phyloP scores from a whole-genome alignment of 805 yeast species.

The Candida bentonensis region DNA sequence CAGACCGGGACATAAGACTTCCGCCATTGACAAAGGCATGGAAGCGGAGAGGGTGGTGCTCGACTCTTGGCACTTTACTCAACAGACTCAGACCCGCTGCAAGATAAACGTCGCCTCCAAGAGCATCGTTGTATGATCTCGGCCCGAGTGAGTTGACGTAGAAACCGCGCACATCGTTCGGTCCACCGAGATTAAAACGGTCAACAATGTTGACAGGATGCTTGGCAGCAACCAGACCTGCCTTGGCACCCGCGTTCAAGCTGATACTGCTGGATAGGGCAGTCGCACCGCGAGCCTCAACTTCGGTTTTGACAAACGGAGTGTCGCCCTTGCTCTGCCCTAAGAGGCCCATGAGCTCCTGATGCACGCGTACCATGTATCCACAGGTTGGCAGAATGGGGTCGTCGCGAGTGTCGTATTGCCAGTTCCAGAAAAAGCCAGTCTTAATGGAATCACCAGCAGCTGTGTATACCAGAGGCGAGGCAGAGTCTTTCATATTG shows the following conservation, averaged over 20 bases:
- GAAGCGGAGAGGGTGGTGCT: conserved; percentile 37
- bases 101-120: conserved; percentile 55
- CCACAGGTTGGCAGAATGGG: conserved; percentile 37
- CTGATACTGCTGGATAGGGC: neutral
- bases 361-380: conserved; percentile 23
- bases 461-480: conserved; percentile 39
- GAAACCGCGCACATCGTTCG: conserved; percentile 58
- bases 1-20: neutral
- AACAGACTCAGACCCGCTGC: conserved; percentile 47
- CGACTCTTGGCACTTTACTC: conserved; percentile 42
- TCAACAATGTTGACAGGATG: conserved; percentile 39
- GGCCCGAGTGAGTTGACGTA: conserved; percentile 55
- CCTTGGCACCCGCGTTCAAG: neutral
- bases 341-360: conserved; percentile 32
- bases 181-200: conserved; percentile 74
- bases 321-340: conserved; percentile 13
- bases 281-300: conserved; percentile 20
- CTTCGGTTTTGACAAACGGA: conserved; percentile 20
- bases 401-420: conserved; percentile 30
- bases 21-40: conserved; percentile 61
- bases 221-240: conserved; percentile 1
- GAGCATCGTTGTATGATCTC: conserved; percentile 35
- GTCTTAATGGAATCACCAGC: conserved; percentile 54
- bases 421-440: conserved; percentile 31
- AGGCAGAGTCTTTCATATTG: conserved; percentile 31